These are phyloP conservation scores for Sicyos baderoa DNA, from an alignment of 306 rosid species.

Conservation along the genomic window DNA sequence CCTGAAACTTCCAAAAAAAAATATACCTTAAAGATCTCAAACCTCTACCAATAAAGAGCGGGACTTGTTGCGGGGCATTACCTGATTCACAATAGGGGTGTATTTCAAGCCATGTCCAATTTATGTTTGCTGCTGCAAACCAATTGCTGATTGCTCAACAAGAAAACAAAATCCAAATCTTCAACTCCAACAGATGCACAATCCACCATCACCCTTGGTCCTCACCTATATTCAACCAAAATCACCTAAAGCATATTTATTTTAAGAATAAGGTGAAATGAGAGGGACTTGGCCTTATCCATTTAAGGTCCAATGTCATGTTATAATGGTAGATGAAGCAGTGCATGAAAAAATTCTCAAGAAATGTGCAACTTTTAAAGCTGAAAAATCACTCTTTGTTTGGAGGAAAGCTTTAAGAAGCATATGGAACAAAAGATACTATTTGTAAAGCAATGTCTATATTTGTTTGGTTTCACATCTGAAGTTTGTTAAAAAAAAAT, in stretches of 20 bases:
- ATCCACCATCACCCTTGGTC: slow-evolving; percentile 7
- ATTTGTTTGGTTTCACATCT: slow-evolving; percentile 9
- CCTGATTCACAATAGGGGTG: background rate
- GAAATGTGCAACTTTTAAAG: background rate
- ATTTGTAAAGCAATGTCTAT: background rate
- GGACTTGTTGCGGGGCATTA: background rate
- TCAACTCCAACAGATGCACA: slow-evolving; percentile 11
- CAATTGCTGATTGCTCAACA: background rate
- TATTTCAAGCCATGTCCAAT: background rate
- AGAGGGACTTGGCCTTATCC: background rate
- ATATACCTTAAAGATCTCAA: too few species aligned
- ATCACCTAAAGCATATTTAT: slow-evolving; percentile 10
- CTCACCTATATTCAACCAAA: slow-evolving; percentile 19
- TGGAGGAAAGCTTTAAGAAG: background rate
- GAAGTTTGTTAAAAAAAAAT: slow-evolving; percentile 1
- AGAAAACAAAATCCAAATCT: background rate
- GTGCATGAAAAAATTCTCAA: background rate
- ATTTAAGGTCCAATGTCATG: slow-evolving; percentile 13
- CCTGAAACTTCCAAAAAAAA: too few species aligned
- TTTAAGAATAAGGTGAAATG: background rate
- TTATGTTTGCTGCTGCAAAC: background rate
- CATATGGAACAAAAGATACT: background rate
- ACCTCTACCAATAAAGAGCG: too few species aligned
- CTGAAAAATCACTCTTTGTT: background rate
- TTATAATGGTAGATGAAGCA: background rate